Conservation (phyloP, 176 grass and related monocot genomes). For the Luzula sylvatica region DNA sequence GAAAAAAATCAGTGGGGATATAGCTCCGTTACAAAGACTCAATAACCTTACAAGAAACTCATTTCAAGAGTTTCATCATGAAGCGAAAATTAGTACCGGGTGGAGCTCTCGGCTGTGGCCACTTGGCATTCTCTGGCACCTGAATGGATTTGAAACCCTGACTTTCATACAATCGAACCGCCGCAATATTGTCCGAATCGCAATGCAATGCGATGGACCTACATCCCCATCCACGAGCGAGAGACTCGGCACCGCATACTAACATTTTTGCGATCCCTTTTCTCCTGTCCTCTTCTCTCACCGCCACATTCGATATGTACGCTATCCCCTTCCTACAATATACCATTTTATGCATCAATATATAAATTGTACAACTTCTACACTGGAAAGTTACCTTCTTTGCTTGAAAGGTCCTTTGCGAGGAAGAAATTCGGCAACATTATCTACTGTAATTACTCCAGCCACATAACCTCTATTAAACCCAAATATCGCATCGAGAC, state of each 20-base stretch:
- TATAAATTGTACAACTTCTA: too few relatives aligned
- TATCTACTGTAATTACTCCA: slow-evolving; percentile 84
- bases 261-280: slow-evolving; percentile 84
- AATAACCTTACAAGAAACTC: too few relatives aligned
- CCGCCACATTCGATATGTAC: slow-evolving; percentile 80
- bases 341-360: background rate
- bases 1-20: too few relatives aligned
- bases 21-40: too few relatives aligned
- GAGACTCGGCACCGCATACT: slow-evolving; percentile 51
- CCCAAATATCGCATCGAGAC: slow-evolving; percentile 38
- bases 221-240: slow-evolving; percentile 65
- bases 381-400: slow-evolving; percentile 54
- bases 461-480: slow-evolving; percentile 43
- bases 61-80: slow-evolving; percentile 59
- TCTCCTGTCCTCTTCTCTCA: slow-evolving; percentile 46
- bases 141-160: slow-evolving; percentile 63
- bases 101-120: slow-evolving; percentile 53
- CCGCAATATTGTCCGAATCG: slow-evolving; percentile 63
- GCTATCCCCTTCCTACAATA: slow-evolving; percentile 69
- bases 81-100: slow-evolving; percentile 53
- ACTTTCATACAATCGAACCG: slow-evolving; percentile 47
- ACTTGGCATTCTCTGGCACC: slow-evolving; percentile 53
- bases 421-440: slow-evolving; percentile 75
- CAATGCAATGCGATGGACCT: slow-evolving; percentile 73
- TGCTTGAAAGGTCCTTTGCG: slow-evolving; percentile 71